Conservation (phyloP, 164 flowering plant species). For the Macadamia tetraphylla region DNA sequence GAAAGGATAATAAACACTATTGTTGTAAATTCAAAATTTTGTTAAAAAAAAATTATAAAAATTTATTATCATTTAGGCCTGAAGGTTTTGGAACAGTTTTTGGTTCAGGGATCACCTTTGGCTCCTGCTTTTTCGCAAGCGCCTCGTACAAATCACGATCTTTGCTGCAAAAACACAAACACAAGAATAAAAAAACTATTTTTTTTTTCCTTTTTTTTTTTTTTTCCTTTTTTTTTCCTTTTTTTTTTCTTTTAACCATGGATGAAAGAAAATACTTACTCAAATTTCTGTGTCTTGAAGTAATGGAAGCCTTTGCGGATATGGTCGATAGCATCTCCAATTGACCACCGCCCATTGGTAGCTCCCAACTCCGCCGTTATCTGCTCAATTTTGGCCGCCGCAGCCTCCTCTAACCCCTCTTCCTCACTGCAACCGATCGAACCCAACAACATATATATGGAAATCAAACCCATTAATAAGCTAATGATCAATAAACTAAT, state of each 20-base stretch:
- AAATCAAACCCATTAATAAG: no score
- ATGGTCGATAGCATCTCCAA: slow-evolving; percentile 40
- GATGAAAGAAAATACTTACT: slow-evolving; percentile 30
- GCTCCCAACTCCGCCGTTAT: slow-evolving; percentile 56
- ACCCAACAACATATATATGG: no score
- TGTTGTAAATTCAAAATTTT: no score
- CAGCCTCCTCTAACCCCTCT: slow-evolving; percentile 43
- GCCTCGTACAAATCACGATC: slow-evolving; percentile 58
- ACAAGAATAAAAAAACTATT: no score
- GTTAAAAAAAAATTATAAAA: no score
- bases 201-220: no score
- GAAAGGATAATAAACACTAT: no score
- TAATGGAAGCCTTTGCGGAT: slow-evolving; percentile 55
- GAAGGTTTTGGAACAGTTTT: no score
- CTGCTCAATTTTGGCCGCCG: slow-evolving; percentile 62
- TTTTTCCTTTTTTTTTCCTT: no score
- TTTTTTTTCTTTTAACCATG: no score
- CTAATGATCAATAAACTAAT: no score
- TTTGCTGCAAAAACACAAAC: slow-evolving; percentile 35
- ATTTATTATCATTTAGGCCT: no score
- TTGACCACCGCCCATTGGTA: slow-evolving; percentile 9
- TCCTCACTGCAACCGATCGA: slow-evolving; percentile 18
- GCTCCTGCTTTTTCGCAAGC: slow-evolving; percentile 82
- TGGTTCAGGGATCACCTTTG: slow-evolving; percentile 46
- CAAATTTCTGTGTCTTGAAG: slow-evolving; percentile 78